Evolutionary conservation across 495 filamentous ascomycete species (phyloP).

Genomic region (Immersiella caudata): DNA sequence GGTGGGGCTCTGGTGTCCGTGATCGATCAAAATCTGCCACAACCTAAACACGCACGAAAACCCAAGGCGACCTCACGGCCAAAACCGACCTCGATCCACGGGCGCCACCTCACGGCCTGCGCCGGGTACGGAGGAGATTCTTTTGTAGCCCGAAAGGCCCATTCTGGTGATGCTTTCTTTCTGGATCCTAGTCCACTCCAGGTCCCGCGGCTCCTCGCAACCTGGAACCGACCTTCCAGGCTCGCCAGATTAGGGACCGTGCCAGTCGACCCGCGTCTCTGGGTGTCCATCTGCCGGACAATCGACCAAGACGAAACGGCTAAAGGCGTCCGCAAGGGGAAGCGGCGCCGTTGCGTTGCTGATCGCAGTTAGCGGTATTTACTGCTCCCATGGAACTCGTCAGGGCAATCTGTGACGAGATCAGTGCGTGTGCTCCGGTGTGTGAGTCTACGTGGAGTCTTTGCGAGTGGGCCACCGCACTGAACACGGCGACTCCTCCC

Average conservation of each 20-base stretch:
- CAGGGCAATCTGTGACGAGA: background rate
- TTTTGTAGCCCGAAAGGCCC: background rate
- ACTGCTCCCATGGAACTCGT: background rate
- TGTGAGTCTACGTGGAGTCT: too few species aligned
- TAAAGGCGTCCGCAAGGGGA: background rate
- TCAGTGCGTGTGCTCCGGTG: background rate
- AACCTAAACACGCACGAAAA: too few species aligned
- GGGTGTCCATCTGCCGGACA: background rate
- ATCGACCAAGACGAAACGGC: background rate
- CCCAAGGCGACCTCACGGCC: background rate
- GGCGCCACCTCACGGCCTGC: background rate
- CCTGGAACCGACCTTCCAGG: background rate
- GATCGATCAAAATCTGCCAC: background rate
- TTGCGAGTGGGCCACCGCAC: background rate
- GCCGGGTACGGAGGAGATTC: background rate
- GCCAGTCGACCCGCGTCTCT: background rate
- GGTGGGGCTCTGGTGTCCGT: background rate
- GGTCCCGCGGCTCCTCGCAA: background rate
- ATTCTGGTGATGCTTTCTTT: background rate
- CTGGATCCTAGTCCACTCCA: background rate
- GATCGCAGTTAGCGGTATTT: background rate
- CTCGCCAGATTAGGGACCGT: background rate
- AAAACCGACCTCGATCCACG: background rate
- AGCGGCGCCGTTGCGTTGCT: background rate
- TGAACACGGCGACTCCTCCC: background rate